Evolutionary conservation across 345 rosid genomes (phyloP).

Genomic region (Adansonia digitata): DNA sequence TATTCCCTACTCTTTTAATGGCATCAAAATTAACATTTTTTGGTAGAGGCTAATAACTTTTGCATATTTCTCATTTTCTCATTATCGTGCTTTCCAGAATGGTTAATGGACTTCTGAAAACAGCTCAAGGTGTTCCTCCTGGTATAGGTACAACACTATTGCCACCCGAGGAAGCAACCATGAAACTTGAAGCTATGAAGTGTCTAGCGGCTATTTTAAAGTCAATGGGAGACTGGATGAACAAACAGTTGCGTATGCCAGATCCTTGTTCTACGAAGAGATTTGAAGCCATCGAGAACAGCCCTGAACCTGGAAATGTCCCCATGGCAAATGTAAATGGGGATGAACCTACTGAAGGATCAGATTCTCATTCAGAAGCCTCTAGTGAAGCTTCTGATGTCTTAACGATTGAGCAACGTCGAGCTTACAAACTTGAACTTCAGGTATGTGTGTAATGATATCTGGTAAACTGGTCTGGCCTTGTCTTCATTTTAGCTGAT

Average conservation of each 20-base stretch:
- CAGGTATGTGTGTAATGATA: conserved; percentile 44
- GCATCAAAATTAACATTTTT: not conserved
- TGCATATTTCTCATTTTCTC: not conserved
- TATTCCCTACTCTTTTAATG: conserved; percentile 6
- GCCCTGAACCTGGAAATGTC: conserved; percentile 54
- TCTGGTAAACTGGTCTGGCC: conserved; percentile 8
- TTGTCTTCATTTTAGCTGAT: conserved; percentile 5
- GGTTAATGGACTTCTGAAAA: conserved; percentile 99
- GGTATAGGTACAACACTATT: conserved; percentile 69
- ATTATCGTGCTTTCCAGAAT: conserved; percentile 49
- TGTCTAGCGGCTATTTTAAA: conserved; percentile 85
- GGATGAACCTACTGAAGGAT: conserved; percentile 72
- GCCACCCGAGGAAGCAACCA: conserved; percentile 86
- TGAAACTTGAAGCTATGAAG: conserved; percentile 97
- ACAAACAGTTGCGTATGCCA: conserved; percentile 88
- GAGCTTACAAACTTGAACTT: conserved; percentile 99
- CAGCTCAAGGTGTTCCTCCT: conserved; percentile 97
- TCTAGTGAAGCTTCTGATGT: conserved; percentile 82
- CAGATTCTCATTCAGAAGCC: conserved; percentile 83
- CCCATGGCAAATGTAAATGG: conserved; percentile 72
- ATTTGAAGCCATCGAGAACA: conserved; percentile 56
- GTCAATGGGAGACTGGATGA: conserved; percentile 99
- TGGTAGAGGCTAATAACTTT: not conserved
- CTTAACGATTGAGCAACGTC: conserved; percentile 85
- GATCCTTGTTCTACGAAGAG: conserved; percentile 68